Evolutionary conservation across 2,329 filamentous ascomycete species (phyloP), one percentile per base, ranked within the genome.

Genomic region (Botrytis pseudocinerea): DNA sequence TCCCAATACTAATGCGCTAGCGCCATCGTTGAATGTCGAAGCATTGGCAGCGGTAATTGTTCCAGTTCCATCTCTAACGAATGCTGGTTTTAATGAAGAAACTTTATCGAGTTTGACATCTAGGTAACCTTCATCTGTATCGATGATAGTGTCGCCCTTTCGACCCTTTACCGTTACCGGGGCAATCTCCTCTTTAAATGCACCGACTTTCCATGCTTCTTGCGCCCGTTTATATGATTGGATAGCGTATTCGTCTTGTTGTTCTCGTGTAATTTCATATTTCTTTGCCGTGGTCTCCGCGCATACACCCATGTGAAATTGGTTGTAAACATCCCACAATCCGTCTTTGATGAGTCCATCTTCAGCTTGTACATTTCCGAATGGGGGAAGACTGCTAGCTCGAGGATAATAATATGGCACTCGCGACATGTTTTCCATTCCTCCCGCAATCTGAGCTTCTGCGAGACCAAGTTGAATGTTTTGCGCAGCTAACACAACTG

Each of bases 261-360:
- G 90, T 82, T 98, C 90, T 22, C 96, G 87, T 14, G 92, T 91
- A 76, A 99, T 88, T 1, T 88, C 85, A 82, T 93, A 88, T 79
- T 95, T 95, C 86, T 97, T 97, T 65, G 93, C 96, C 2, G 95
- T 98, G 77, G 92, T 93, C 85, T 99, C 96, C 25, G 95, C 95
- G 81, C 96, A 99, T 78, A 96, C 94, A 61, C 96, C 96, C 96
- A 99, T 99, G 83, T 98, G 96, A 80, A 98, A 92, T 81, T 97
- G 89, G 82, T 97, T 94, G 83, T 98, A 99, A 22, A 97, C 95
- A 81, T 99, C 96, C 85, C 94, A 97, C 75, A 99, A 84, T 0
- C 96, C 96, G 80, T 99, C 96, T 82, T 96, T 96, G 81, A 98
- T 92, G 79, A 99, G 84, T 0, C 95, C 96, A 80, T 99, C 96